Base-by-base conservation (phyloP, 495 filamentous ascomycete species). In the Daldinia childiae region DNA sequence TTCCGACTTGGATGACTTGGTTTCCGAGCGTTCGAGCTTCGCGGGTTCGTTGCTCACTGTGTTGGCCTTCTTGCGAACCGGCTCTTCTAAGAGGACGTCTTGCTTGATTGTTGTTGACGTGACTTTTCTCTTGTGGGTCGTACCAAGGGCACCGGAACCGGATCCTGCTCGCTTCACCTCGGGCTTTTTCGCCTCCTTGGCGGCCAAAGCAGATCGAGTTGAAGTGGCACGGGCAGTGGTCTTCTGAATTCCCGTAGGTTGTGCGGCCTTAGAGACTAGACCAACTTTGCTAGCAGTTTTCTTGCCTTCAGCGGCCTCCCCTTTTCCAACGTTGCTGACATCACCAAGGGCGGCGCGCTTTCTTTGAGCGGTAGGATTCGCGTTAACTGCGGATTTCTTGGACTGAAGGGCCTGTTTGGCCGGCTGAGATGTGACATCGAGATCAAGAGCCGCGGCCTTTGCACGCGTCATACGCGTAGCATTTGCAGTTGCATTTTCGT, bases 401-500 rank as follows among this genome's bases (percentile, higher is more conserved):
- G 89, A 86, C 76, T 89, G 87, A 50, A 95, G 79, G 3, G 89
- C 82, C 32, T 77, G 76, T 85, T 97, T 96, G 17, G 86, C 79
- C 39, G 84, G 82, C 69, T 81, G 80, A 38, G 84, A 81, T 50
- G 83, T 74, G 68, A 83, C 84, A 67, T 88, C 88, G 32, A 84
- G 83, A 50, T 82, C 86, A 41, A 95, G 82, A 24, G 91, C 90
- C 43, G 92, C 92, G 14, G 94, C 89, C 82, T 99, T 99, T 65
- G 96, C 95, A 79, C 95, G 87, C 59, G 95, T 99, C 76, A 98
- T 74, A 81, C 95, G 93, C 79, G 89, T 90, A 64, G 91, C 88
- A 75, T 97, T 97, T 85, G 98, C 95, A 77, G 89, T 90, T 64
- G 91, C 88, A 74, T 97, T 97, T 85, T 98, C 95, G 76, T 97